A percentile compares a stretch with the other conserved stretches of the same genome.
These are phyloP conservation scores for Malassezia dermatis DNA, from an alignment of 1,284 basidiomycete species.

Conservation along the genomic window DNA sequence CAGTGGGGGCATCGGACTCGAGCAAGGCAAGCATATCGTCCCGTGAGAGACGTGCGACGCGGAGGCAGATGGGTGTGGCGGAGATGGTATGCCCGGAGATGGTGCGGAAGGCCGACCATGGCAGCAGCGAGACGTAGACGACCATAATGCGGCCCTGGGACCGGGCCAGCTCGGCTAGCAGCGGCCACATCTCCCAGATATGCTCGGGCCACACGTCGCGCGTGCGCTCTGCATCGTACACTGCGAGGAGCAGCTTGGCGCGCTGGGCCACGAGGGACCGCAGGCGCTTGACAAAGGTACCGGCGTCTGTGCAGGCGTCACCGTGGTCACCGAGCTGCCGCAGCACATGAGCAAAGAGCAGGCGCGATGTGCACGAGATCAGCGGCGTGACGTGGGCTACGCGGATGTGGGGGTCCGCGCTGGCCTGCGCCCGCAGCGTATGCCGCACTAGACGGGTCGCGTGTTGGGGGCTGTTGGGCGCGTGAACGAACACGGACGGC, in stretches of 20 bases:
- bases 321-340: slow-evolving; percentile 4
- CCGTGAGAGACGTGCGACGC: slow-evolving; percentile 21
- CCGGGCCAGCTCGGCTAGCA: slow-evolving; percentile 19
- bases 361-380: slow-evolving; percentile 7
- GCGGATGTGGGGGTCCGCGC: not conserved
- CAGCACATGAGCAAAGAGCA: slow-evolving; percentile 7
- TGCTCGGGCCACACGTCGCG: slow-evolving; percentile 40
- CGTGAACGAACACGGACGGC: slow-evolving; percentile 1
- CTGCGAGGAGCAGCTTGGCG: slow-evolving; percentile 21
- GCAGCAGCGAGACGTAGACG: slow-evolving; percentile 24
- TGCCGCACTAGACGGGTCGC: not conserved
- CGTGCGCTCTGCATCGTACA: slow-evolving; percentile 33
- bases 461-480: not conserved
- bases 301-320: slow-evolving; percentile 2
- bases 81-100: slow-evolving; percentile 24
- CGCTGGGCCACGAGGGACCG: not conserved
- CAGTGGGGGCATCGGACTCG: not conserved
- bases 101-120: slow-evolving; percentile 30
- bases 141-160: slow-evolving; percentile 22
- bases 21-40: slow-evolving; percentile 26
- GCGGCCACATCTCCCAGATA: slow-evolving; percentile 29
- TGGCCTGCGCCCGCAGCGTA: not conserved
- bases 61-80: slow-evolving; percentile 25
- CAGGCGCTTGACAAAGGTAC: slow-evolving; percentile 6
- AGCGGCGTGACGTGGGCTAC: slow-evolving; percentile 10